Evolutionary conservation across 345 rosid genomes (phyloP).

Genomic region (Capsella bursapastoris): DNA sequence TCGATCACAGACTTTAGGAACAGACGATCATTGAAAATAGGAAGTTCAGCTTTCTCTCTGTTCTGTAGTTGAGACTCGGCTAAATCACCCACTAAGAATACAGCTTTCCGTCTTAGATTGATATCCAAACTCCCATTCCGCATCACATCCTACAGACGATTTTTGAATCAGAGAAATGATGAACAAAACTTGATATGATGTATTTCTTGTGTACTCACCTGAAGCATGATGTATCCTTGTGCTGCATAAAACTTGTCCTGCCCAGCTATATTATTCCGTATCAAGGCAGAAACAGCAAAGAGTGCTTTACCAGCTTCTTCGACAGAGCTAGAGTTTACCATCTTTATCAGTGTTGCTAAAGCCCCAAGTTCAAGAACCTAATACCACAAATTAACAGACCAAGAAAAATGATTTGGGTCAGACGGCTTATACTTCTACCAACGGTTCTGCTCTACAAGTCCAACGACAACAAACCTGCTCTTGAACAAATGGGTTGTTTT

Average conservation of each 20-base stretch:
- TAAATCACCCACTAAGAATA: constrained; percentile 76
- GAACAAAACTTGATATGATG: constrained; percentile 6
- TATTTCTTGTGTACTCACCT: constrained; percentile 54
- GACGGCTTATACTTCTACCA: constrained; percentile 22
- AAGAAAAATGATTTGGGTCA: constrained; percentile 6
- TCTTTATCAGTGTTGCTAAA: constrained; percentile 60
- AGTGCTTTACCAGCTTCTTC: constrained; percentile 94
- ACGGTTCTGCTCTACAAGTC: constrained; percentile 2
- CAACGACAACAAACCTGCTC: constrained; percentile 56
- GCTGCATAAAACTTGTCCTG: constrained; percentile 78
- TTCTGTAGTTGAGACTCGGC: constrained; percentile 66
- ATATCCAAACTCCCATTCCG: constrained; percentile 61
- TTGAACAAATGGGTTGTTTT: constrained; percentile 85
- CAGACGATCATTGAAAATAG: constrained; percentile 56
- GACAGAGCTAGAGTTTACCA: constrained; percentile 64
- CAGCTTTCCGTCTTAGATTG: constrained; percentile 76
- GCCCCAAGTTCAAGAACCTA: constrained; percentile 85
- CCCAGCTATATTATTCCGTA: constrained; percentile 70
- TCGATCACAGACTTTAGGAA: constrained; percentile 85
- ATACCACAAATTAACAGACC: constrained; percentile 25
- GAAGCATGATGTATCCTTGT: constrained; percentile 84
- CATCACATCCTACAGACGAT: constrained; percentile 60
- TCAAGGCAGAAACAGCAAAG: constrained; percentile 84
- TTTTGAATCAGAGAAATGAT: constrained; percentile 11
- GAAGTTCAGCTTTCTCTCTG: constrained; percentile 50